These are phyloP conservation scores for Trichoderma gamsii DNA, from an alignment of 495 filamentous ascomycete species.

Conservation along the genomic window DNA sequence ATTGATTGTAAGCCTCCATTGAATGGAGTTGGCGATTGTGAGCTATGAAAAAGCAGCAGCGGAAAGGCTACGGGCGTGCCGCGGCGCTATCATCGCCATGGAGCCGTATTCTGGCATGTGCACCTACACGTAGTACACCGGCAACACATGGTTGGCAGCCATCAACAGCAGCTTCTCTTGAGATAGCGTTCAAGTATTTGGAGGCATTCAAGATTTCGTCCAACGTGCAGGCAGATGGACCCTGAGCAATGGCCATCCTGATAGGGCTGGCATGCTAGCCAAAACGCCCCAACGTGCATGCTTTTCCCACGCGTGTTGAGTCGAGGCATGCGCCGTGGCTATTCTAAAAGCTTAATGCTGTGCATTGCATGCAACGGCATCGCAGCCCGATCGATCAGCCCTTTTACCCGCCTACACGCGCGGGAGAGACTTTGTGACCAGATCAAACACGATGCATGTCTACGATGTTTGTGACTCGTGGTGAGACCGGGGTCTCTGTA, in stretches of 20 bases:
- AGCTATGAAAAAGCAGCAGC: too few relatives aligned
- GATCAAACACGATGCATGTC: slow-evolving; percentile 7
- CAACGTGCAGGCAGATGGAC: not conserved
- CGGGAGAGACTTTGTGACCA: not conserved
- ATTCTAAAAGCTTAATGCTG: not conserved
- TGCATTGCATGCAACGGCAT: not conserved
- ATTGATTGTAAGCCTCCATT: too few relatives aligned
- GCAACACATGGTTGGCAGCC: not conserved
- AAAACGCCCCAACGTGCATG: not conserved
- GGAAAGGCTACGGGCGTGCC: too few relatives aligned
- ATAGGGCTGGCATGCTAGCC: not conserved
- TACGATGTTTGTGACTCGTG: not conserved
- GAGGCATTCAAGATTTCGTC: not conserved
- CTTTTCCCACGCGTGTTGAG: not conserved
- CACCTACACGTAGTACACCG: not conserved
- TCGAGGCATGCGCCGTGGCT: too few relatives aligned
- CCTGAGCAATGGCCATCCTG: not conserved
- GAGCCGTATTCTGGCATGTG: not conserved
- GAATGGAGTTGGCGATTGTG: too few relatives aligned
- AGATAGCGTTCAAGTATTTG: not conserved
- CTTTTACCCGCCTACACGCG: slow-evolving; percentile 5
- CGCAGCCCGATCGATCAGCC: not conserved
- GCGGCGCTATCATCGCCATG: not conserved
- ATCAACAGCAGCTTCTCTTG: not conserved
- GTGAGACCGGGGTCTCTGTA: not conserved